Base-by-base conservation (phyloP, 257 asterid species). In the Ophiorrhiza pumila region DNA sequence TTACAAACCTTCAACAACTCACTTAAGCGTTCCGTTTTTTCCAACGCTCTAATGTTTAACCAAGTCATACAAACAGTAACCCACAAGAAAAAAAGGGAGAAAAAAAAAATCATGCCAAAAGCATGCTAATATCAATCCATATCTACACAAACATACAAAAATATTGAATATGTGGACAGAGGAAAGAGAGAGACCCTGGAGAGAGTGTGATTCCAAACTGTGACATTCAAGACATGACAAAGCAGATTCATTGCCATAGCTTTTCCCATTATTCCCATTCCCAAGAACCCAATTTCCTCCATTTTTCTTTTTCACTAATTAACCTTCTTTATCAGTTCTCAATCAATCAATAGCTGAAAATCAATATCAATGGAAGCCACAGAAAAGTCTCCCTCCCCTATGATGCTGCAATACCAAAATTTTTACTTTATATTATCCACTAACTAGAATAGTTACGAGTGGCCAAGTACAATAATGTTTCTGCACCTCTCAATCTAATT, bases 211-310 rank as follows among this genome's bases (percentile, higher is more conserved):
- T 93, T 93, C 98, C 98, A 93, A 74, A 93, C 97, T 73, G 98
- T 93, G 83, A 93, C 82, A 87, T 93, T 93, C 55, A 88, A 93
- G 25, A 97, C 98, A 85, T 88, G 93, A 76, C 88, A 88, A 31
- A 93, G 91, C 90, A 93, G 86, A 85, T 91, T 91, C 83, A 88
- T 80, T n/a, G 97, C 84, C 98, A 93, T 93, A 39, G 98, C 98
- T 76, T 88, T 91, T 43, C 96, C 98, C 98, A 93, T 93, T 73
- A 93, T 93, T 32, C 98, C 98, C 85, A 91, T 78, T 39, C 98
- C 98, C 80, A 93, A 77, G 71, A 93, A 91, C 79, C 97, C 98
- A 65, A 93, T 88, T 78, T 87, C 97, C 80, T 89, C 97, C 98
- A 91, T 60, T 70, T 18, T 39, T 35, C 31, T 41, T 18, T 43